phyloP scores from a whole-genome alignment of 1,139 yeast genomes.

The Saccharomyces pastorianus region DNA sequence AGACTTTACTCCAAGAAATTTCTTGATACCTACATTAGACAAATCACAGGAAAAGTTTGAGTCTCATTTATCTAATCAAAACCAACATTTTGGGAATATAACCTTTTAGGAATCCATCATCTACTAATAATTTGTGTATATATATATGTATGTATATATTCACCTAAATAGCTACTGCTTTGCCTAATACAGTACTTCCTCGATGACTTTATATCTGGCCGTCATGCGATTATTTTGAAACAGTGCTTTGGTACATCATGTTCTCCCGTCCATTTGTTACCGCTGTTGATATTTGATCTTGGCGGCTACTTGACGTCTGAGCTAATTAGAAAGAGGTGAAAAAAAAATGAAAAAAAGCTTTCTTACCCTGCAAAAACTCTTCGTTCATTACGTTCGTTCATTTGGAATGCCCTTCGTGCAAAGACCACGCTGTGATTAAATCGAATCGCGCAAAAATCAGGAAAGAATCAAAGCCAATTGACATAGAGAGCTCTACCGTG shows the following conservation, averaged over 20 bases:
- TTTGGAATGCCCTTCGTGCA: neutral
- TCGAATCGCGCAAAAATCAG: neutral
- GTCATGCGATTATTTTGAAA: neutral
- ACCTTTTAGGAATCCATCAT: neutral
- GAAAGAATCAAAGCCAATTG: too few species aligned
- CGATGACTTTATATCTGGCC: neutral
- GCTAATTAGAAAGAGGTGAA: neutral
- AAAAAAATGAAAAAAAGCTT: too few species aligned
- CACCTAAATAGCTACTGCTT: neutral
- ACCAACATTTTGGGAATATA: neutral
- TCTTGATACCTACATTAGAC: conserved; percentile 7
- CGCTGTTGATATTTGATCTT: neutral
- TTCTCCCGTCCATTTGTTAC: too few species aligned
- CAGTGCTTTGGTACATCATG: neutral
- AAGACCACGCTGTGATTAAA: neutral
- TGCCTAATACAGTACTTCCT: neutral
- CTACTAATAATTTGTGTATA: neutral
- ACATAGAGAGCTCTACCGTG: too few species aligned
- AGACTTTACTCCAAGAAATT: conserved; percentile 14
- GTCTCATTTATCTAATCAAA: neutral
- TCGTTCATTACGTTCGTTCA: neutral
- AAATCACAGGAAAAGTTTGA: neutral
- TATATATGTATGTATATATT: neutral
- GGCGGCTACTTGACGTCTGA: neutral
- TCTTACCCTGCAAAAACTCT: too few species aligned